Conservation (phyloP, 202 grass and related monocot species). For the Zoysia matrella region DNA sequence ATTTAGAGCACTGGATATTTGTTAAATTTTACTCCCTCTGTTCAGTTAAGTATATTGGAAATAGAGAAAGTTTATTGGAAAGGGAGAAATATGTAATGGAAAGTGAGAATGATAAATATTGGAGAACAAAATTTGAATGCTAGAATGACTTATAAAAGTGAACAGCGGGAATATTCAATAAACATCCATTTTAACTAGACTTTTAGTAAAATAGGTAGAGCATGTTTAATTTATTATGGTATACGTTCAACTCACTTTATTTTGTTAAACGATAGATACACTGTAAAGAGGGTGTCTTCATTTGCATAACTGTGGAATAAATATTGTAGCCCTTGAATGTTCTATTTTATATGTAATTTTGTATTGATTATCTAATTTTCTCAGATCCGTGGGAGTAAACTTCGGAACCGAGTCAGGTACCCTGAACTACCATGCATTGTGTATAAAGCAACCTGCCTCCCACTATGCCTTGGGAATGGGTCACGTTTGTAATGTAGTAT, state of each 20-base stretch:
- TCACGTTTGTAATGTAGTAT: neutral
- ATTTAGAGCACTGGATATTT: neutral
- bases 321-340: neutral
- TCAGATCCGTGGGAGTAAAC: conserved; percentile 74
- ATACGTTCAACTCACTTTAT: conserved; percentile 1
- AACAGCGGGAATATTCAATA: neutral
- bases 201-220: neutral
- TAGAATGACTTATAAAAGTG: no score
- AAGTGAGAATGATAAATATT: no score
- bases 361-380: conserved; percentile 18
- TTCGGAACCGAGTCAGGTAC: conserved; percentile 74
- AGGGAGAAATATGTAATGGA: no score
- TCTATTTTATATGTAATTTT: neutral
- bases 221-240: neutral
- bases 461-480: neutral
- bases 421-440: neutral
- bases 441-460: conserved; percentile 6
- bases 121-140: no score
- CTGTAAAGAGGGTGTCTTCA: conserved; percentile 6
- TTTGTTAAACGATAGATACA: conserved; percentile 23
- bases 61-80: no score
- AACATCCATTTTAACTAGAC: neutral
- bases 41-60: no score
- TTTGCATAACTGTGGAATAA: neutral
- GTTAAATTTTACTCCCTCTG: neutral